These are phyloP conservation scores for Colletotrichum sp. DNA, from an alignment of 2,329 filamentous ascomycete species.

Conservation along the genomic window DNA sequence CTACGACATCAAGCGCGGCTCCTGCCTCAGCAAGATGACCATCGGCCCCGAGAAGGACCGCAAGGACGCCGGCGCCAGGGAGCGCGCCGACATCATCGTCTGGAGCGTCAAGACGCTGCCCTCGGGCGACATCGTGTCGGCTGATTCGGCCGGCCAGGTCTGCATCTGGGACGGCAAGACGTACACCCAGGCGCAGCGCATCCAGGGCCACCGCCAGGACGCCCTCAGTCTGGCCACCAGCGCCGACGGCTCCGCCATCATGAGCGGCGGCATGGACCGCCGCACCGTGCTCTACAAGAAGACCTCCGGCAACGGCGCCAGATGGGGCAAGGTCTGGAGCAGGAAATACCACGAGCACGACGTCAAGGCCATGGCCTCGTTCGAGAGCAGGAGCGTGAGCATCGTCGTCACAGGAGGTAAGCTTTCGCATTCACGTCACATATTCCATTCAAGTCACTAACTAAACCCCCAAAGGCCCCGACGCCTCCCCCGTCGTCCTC, in stretches of 20 bases:
- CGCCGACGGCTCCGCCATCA: conserved; percentile 78
- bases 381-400: conserved; percentile 83
- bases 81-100: conserved; percentile 84
- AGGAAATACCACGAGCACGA: conserved; percentile 90
- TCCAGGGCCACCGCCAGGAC: conserved; percentile 88
- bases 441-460: neutral
- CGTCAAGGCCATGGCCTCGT: conserved; percentile 92
- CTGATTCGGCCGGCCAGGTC: conserved; percentile 92
- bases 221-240: conserved; percentile 87
- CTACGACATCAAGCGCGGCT: conserved; percentile 83
- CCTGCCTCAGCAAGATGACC: conserved; percentile 81
- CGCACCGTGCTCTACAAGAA: conserved; percentile 84
- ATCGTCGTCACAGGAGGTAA: conserved; percentile 90
- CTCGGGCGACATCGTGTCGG: conserved; percentile 90
- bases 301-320: conserved; percentile 60
- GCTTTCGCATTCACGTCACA: neutral
- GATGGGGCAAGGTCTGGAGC: conserved; percentile 88
- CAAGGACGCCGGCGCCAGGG: conserved; percentile 58
- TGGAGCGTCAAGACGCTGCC: conserved; percentile 92
- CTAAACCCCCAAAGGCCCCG: conserved; percentile 66
- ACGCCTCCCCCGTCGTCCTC: conserved; percentile 81
- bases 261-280: conserved; percentile 92
- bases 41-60: conserved; percentile 69
- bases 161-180: conserved; percentile 94
- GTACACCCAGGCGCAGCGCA: conserved; percentile 84